Evolutionary conservation across 164 flowering plant species (phyloP).

Genomic region (Chimonanthus praecox): DNA sequence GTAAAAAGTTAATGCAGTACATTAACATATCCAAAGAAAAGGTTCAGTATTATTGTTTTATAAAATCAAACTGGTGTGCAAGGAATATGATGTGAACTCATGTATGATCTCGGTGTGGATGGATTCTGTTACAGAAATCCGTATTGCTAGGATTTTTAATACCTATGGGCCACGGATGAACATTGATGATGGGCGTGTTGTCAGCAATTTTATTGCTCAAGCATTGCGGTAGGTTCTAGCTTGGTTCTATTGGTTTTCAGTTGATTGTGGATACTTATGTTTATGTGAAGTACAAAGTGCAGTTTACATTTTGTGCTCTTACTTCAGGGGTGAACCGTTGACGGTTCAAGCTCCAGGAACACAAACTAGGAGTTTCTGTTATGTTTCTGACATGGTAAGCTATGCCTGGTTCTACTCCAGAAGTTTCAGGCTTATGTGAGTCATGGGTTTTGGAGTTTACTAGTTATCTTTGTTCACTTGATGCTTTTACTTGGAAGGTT

Average conservation of each 20-base stretch:
- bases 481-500: slow-evolving; percentile 32
- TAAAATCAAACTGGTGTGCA: neutral
- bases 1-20: slow-evolving; percentile 19
- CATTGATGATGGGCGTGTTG: slow-evolving; percentile 88
- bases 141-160: slow-evolving; percentile 78
- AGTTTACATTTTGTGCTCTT: neutral
- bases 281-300: neutral
- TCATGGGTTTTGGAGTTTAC: too few species aligned
- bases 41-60: neutral
- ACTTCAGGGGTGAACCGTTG: slow-evolving; percentile 50
- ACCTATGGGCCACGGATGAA: slow-evolving; percentile 88
- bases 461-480: neutral
- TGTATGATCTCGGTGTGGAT: neutral
- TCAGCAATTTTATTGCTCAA: slow-evolving; percentile 86
- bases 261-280: neutral
- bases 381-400: slow-evolving; percentile 77
- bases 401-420: neutral
- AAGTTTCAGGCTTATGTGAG: neutral
- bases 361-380: slow-evolving; percentile 81
- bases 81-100: neutral
- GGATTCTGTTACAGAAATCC: slow-evolving; percentile 40
- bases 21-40: neutral
- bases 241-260: neutral
- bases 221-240: slow-evolving; percentile 47
- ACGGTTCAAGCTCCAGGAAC: slow-evolving; percentile 75